Base-by-base conservation (phyloP, 805 yeast species). In the Phaffomyces opuntiae region DNA sequence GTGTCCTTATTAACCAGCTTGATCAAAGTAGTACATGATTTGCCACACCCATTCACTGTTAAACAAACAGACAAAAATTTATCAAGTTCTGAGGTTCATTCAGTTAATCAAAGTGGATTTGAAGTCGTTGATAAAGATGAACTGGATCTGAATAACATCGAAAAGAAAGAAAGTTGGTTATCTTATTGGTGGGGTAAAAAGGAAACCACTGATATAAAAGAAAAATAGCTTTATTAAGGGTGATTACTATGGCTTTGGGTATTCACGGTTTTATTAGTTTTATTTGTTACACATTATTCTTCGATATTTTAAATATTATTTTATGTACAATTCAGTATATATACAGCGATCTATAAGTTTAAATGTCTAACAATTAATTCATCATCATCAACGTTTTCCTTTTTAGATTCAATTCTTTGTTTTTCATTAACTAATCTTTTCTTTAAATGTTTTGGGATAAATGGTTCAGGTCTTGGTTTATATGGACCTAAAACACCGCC, bases 401-500 rank as follows among this genome's bases (percentile, higher is more conserved):
- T 40, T 41, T 45, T 53, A 42, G 48, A 60, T 57, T 42, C 61
- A 11, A 39, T 34, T 33, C 45, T 52, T 14, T 35, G 57, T 62
- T 69, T 73, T 46, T 66, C 63, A 54, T 77, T 78, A 39, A 64
- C 56, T 68, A 81, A 60, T 55, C 70, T 66, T 52, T 73, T 68
- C 48, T 66, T 65, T 19, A 75, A 55, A 34, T 61, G 64, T 56
- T 68, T 73, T 38, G 87, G 77, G n/a, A 83, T 69, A 55, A 78
- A 85, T 19, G 86, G 82, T 64, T 73, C 72, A 9, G 87, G 77
- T n/a, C 76, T 73, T 36, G 79, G 81, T 26, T 73, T 73, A 50
- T 74, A 73, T 14, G 78, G 76, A 14, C 81, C 82, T 40, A 74
- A 62, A 4, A 57, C 66, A 44, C 97, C 97, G 38, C 75, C 88